A percentile compares a stretch with the other conserved stretches of the same genome.
These are phyloP conservation scores for Agrostemma githago DNA, from an alignment of 148 eudicot genomes.

Conservation along the genomic window DNA sequence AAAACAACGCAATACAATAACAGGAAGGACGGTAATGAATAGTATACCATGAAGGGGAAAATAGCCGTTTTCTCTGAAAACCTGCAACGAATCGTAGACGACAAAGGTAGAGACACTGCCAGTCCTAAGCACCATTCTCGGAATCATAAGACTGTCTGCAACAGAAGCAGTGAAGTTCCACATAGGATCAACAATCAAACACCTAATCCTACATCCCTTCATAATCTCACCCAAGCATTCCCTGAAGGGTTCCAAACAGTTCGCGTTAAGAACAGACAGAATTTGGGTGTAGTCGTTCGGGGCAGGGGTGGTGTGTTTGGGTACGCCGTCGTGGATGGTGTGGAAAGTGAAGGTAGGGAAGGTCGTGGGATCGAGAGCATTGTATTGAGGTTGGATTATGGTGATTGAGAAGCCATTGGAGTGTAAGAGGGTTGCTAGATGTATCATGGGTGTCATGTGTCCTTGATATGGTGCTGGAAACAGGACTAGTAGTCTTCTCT, in stretches of 20 bases:
- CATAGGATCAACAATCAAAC: conserved; percentile 35
- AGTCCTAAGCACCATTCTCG: conserved; percentile 33
- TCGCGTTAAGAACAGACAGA: conserved; percentile 13
- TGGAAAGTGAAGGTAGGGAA: conserved; percentile 28
- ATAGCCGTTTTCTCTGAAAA: conserved; percentile 29
- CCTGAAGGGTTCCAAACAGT: conserved; percentile 31
- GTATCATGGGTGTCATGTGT: conserved; percentile 38
- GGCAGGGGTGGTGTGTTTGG: neutral
- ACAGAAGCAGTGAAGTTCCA: conserved; percentile 27
- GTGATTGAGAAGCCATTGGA: conserved; percentile 39
- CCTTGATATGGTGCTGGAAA: conserved; percentile 18
- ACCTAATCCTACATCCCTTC: conserved; percentile 14
- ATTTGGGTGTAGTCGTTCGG: neutral
- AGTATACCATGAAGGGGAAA: conserved; percentile 31
- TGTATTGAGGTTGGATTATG: conserved; percentile 32
- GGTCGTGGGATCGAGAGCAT: conserved; percentile 31
- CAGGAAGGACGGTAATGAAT: too few relatives aligned
- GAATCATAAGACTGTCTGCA: conserved; percentile 24
- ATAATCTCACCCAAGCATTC: conserved; percentile 25
- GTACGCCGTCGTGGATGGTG: conserved; percentile 24
- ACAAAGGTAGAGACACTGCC: conserved; percentile 30
- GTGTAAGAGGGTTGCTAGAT: conserved; percentile 36
- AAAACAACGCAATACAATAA: too few relatives aligned
- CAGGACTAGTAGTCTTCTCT: neutral
- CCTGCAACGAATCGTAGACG: conserved; percentile 25